Base-by-base conservation (phyloP, 2,329 filamentous ascomycete species). In the Epichloe baconii region DNA sequence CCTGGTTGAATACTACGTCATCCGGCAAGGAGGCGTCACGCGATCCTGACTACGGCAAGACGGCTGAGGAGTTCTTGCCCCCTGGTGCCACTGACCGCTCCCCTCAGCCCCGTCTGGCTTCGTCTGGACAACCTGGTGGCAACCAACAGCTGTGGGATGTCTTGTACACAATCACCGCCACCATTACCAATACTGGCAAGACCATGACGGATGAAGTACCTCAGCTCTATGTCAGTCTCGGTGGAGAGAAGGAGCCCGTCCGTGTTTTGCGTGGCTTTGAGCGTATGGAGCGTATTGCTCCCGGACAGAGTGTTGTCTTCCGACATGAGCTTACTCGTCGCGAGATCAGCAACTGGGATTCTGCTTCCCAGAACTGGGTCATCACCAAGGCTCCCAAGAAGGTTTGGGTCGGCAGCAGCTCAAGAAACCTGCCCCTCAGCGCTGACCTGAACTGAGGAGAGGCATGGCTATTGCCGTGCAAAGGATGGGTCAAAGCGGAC, bases 321-420 rank as follows among this genome's bases (percentile, higher is more conserved):
- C 73, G 66, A 1, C 82, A 79, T 0, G 76, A 82, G 15, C 68
- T 96, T 51, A 89, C 82, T 5, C 78, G 90, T 40, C 81, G 88
- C 52, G 91, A 96, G 62, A 58, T 96, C 51, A 88, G 84, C 64
- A 93, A 89, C 71, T 96, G 91, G 90, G 87, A 95, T 58, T 71
- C 78, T 1, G 74, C 63, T 1, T 65, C 70, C n/a, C 90, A 96
- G 74, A 83, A 96, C 72, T 97, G 91, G 90, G 78, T 88, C 44
- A 59, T 80, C n/a, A 73, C 69, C 8, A 58, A 68, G 17, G 60
- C 67, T 45, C 61, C 71, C 52, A 81, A 81, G 72, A 78, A 64
- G 50, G 71, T 78, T 12, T 77, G 64, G 54, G 74, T 81, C 7
- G 78, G 78, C 3, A 68, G 71, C 57, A 79, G 75, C 60, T 80